Evolutionary conservation across 2,329 filamentous ascomycete species (phyloP), one percentile per base, ranked within the genome.

Genomic region (Graphiopsis chlorocephala): DNA sequence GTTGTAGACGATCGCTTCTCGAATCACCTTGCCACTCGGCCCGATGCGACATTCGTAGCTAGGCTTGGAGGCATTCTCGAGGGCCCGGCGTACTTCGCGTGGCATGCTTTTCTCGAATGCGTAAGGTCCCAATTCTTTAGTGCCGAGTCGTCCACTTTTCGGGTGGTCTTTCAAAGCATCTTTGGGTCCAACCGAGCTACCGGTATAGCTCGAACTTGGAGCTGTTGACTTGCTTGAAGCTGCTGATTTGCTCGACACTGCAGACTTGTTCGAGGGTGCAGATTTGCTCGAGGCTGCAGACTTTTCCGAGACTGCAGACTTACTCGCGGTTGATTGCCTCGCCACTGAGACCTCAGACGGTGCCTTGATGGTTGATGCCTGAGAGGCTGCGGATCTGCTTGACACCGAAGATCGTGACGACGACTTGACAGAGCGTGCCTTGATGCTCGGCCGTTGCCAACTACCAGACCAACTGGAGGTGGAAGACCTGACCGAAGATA

Each of bases 101-200:
- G 81, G 81, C 81, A 83, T 82, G 35, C 70, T 71, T 14, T 79
- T 75, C 66, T 83, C 81, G 71, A 74, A 81, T 0, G 80, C 80
- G 69, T 82, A 73, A 14, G 81, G 80, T n/a, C 81, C 81, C 6
- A 82, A 75, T 66, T 82, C 80, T 6, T 71, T 72, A 71, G 75
- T 78, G 72, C 81, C 69, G 6, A 68, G 33, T 20, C 72, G 62
- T 20, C 71, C 72, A 14, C 68, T 68, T 2, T 66, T 66, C 26
- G 25, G 53, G 15, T 35, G 61, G 4, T n/a, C 68, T 23, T 66
- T 61, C 17, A 61, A 31, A 2, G 62, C 17, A 20, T 52, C 53
- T 55, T 48, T 45, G 23, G 52, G 60, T 17, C 23, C 17, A 2
- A 58, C 23, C 17, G 61, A 45, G 57, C 55, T 66, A 26, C 45